Conservation (phyloP, 2,329 filamentous ascomycete genomes). For the Aschersonia sp. region DNA sequence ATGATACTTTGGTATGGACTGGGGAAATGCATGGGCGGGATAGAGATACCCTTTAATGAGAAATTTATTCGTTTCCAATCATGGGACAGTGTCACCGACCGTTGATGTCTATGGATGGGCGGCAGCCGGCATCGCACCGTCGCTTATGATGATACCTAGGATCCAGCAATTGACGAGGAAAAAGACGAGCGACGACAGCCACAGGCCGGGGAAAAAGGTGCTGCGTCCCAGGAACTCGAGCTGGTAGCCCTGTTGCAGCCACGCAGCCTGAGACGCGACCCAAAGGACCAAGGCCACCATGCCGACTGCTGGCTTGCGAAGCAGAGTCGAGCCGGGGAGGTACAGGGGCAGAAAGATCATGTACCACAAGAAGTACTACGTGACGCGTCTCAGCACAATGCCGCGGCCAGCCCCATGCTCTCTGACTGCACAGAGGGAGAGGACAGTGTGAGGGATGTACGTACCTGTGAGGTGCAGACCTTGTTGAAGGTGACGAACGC, state of each 20-base stretch:
- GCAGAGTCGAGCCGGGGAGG: conserved; percentile 63
- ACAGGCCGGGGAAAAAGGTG: conserved; percentile 76
- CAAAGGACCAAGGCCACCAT: conserved; percentile 53
- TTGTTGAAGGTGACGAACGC: conserved; percentile 98
- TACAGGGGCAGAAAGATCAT: conserved; percentile 87
- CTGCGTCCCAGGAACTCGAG: conserved; percentile 70
- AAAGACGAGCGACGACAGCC: conserved; percentile 60
- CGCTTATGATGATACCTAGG: conserved; percentile 61
- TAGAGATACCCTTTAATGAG: conserved; percentile 8
- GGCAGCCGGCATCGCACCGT: conserved; percentile 25
- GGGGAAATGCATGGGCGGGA: conserved; percentile 4
- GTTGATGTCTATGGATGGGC: no score
- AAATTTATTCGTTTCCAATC: conserved; percentile 1
- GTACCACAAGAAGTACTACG: conserved; percentile 95
- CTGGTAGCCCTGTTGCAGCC: conserved; percentile 61
- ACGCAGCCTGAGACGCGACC: conserved; percentile 59
- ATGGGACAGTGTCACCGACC: no score
- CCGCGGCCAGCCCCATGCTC: no score
- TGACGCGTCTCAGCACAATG: no score
- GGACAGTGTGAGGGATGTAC: not conserved
- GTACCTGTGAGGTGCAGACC: conserved; percentile 92
- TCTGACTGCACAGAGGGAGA: not conserved
- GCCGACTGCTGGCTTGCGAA: conserved; percentile 46
- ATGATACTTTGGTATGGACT: not conserved
- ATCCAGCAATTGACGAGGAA: conserved; percentile 83